Percentiles rank a stretch among this genome's conserved stretches.
phyloP scores from a whole-genome alignment of 495 filamentous ascomycete species.

The Trichoderma reesei region DNA sequence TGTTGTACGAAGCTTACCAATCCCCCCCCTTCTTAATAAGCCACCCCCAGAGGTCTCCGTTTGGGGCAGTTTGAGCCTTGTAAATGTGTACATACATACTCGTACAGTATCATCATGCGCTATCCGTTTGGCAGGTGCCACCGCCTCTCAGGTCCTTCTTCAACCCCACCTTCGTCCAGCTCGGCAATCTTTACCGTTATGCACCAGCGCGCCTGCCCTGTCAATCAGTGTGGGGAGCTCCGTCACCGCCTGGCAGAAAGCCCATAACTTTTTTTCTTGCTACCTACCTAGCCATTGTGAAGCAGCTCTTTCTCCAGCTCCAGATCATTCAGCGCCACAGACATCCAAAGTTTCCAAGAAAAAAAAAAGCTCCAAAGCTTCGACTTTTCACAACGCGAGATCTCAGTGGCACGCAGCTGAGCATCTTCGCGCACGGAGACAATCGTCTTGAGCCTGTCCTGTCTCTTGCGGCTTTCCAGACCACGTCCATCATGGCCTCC shows the following conservation, averaged over 20 bases:
- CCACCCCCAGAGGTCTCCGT: too few species aligned
- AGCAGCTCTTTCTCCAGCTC: neutral
- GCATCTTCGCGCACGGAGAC: neutral
- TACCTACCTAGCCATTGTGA: too few species aligned
- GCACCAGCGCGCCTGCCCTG: neutral
- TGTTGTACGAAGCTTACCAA: too few species aligned
- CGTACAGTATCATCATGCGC: neutral
- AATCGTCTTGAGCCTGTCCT: neutral
- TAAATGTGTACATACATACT: too few species aligned
- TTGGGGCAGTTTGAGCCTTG: too few species aligned
- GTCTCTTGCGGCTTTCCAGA: neutral
- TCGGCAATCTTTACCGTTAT: neutral
- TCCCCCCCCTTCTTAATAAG: too few species aligned
- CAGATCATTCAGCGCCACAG: neutral
- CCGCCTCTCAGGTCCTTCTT: neutral
- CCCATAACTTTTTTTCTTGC: conserved; percentile 1
- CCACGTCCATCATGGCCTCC: neutral
- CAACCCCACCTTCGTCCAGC: neutral
- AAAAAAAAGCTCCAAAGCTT: neutral
- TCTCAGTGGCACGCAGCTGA: neutral
- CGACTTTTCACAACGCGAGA: neutral
- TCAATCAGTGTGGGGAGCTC: neutral
- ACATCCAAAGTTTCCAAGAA: neutral
- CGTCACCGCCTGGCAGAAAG: conserved; percentile 11
- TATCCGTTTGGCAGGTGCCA: neutral